Base-by-base conservation (phyloP, 371 early-diverging fungal genomes). In the Mortierella sp. region DNA sequence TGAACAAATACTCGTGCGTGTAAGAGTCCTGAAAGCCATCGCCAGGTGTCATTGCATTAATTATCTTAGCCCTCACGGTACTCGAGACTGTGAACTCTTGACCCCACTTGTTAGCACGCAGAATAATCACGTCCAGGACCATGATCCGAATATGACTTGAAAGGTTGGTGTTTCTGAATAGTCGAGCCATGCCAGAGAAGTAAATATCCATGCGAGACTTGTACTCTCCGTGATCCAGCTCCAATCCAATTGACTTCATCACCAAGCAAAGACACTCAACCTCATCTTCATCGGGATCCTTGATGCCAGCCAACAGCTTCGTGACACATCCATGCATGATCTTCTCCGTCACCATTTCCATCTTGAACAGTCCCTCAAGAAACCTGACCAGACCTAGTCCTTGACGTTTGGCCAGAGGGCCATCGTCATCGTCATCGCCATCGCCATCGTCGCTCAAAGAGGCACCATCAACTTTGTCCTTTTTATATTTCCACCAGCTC, bases 331-430 rank as follows among this genome's bases (percentile, higher is more conserved):
- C 83, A 74, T 94, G 92, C 90, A 98, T 95, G 58, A 98, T 94
- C 80, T 91, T 91, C 63, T 94, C 92, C 5, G 94, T 91, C 67
- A 98, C 82, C 87, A 98, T 91, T 47, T 82, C 80, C 50, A 87
- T 80, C 83, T 94, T 92, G 90, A 92, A 98, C 51, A 98, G 84
- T 80, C 98, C 96, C 76, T 98, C 97, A 69, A 98, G 94, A 79
- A 97, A 97, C 46, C 84, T 82, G 34, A 96, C 91, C 69, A 97
- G 90, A 71, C 98, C 98, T 55, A 98, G 89, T 56, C 93, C 94
- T 41, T 93, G 91, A 66, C 97, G 94, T 88, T 98, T 98, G 56
- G 93, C 88, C 88, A 96, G n/a, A n/a, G n/a, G n/a, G n/a, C n/a
- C n/a, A n/a, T 97, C 71, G 83, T 87, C 7, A 94, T 88, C 0